Conservation (phyloP, 345 rosid genomes). For the Hibiscus mutabilis region DNA sequence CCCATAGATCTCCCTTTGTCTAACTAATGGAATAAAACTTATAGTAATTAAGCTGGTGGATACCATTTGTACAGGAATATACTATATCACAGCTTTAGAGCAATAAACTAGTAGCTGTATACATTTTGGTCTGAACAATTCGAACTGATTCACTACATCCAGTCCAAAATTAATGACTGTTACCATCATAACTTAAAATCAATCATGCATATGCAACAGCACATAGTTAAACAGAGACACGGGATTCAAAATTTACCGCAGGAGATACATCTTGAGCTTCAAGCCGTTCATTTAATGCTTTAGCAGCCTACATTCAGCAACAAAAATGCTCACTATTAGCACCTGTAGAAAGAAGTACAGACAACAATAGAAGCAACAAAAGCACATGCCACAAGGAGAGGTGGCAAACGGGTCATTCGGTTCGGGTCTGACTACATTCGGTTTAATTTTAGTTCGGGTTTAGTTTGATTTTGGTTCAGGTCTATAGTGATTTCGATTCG, state of each 20-base stretch:
- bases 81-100: neutral
- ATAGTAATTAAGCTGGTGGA: too few relatives aligned
- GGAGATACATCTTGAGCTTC: constrained; percentile 42
- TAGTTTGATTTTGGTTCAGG: too few relatives aligned
- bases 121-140: constrained; percentile 3
- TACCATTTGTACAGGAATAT: too few relatives aligned
- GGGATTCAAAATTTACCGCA: constrained; percentile 35
- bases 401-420: too few relatives aligned
- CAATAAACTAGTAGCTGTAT: neutral
- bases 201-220: neutral
- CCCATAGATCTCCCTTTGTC: too few relatives aligned
- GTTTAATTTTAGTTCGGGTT: too few relatives aligned
- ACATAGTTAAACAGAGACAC: too few relatives aligned
- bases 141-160: neutral
- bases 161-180: neutral
- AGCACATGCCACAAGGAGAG: neutral
- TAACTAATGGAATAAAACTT: too few relatives aligned
- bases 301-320: constrained; percentile 37
- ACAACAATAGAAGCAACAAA: neutral
- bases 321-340: constrained; percentile 10
- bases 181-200: neutral
- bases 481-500: too few relatives aligned
- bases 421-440: too few relatives aligned
- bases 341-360: neutral
- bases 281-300: constrained; percentile 28